Evolutionary conservation across 1,284 basidiomycete genomes (phyloP).

Genomic region (Microbotryomycetes sp.): DNA sequence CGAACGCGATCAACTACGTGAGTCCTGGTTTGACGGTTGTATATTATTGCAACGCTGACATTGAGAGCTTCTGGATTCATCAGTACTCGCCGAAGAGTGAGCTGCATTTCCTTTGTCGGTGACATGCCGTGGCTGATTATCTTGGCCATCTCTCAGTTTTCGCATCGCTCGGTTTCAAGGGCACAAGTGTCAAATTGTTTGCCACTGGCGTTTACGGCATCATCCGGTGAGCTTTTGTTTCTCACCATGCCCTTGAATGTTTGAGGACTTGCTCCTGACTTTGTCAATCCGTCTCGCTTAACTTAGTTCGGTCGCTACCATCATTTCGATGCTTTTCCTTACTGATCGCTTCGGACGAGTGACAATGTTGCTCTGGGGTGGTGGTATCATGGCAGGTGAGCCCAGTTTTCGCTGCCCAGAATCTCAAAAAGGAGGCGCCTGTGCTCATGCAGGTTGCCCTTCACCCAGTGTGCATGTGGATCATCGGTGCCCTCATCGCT

Average conservation of each 20-base stretch:
- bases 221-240: too few species aligned
- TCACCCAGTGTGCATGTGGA: conserved; percentile 36
- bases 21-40: neutral
- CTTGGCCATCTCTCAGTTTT: conserved; percentile 53
- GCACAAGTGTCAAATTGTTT: conserved; percentile 56
- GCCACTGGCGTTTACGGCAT: conserved; percentile 78
- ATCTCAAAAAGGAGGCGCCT: conserved; percentile 22
- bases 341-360: conserved; percentile 60
- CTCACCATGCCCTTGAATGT: conserved; percentile 49
- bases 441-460: conserved; percentile 29
- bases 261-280: conserved; percentile 23
- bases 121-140: neutral
- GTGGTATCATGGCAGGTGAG: conserved; percentile 21
- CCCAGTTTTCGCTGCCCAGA: neutral
- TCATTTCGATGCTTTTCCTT: conserved; percentile 52
- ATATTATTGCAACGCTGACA: too few species aligned
- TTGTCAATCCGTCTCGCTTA: too few species aligned
- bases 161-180: conserved; percentile 51
- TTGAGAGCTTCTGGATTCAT: too few species aligned
- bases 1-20: neutral
- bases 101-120: neutral
- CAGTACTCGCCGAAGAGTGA: neutral
- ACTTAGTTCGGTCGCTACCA: conserved; percentile 63
- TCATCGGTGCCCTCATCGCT: conserved; percentile 17
- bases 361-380: conserved; percentile 39